Base-by-base conservation (phyloP, 208 protist species). In the Herpetomonas samuelpessoai region DNA sequence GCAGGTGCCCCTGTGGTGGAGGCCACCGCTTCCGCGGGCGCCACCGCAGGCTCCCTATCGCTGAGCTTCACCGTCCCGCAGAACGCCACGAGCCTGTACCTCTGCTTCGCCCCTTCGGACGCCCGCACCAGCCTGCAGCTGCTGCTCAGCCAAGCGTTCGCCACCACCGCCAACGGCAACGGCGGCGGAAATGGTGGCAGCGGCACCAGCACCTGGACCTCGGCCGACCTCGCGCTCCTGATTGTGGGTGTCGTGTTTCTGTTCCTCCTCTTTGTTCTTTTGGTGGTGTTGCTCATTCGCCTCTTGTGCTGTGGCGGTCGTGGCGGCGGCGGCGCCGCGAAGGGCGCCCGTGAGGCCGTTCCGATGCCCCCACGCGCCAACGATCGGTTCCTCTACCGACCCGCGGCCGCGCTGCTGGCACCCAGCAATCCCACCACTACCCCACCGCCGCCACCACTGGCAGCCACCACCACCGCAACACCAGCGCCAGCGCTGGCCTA, bases 231-330 rank as follows among this genome's bases (percentile, higher is more conserved):
- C 18, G 72, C 74, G 25, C 65, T 95, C 21, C 62, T 95, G 26
- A 92, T 92, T 71, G 68, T 92, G 7, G 83, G 89, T 18, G 68
- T 90, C 19, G 52, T 90, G 31, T 77, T 93, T 44, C 74, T 93
- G 26, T 64, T 79, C 45, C 81, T 93, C 53, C 76, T 95, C 10
- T 53, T 95, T 0, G 45, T 91, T 16, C 60, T 95, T 56, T 24
- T 91, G 10, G 44, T 78, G 16, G 48, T 92, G 12, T 39, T 95
- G 25, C 58, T 91, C 6, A 91, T 79, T 71, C 76, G 83, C 57
- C 68, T 89, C 41, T 91, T 74, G 52, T 77, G 69, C 53, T 44
- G 54, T 10, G 38, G 52, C 26, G 18, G 31, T 9, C 27, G 22
- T 19, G 41, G 19, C 47, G 3, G 2, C 2, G 30, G 46, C 50